Evolutionary conservation across 2,329 filamentous ascomycete species (phyloP), one percentile per base, ranked within the genome.

Genomic region (Trichoderma oligosporum): DNA sequence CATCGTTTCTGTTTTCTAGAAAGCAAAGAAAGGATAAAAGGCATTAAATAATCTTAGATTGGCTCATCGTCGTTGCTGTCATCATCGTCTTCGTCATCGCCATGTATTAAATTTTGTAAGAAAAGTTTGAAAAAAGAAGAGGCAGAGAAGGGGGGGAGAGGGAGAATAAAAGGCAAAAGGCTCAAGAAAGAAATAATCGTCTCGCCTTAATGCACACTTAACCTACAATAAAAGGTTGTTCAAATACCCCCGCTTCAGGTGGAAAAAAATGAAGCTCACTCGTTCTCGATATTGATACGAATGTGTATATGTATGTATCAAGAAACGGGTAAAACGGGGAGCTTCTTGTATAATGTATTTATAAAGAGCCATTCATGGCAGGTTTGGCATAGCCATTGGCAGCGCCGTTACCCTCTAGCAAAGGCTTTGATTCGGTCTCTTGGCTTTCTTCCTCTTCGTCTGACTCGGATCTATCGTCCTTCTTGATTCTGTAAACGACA

Each of bases 381-480:
- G 18, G 7, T 14, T 24, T 47, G 12, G 24, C 52, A 56, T 33
- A 1, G 14, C 24, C 42, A 22, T 12, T 44, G 18, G 44, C n/a
- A 24, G 12, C 5, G 11, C 18, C 27, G 18, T 47, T 33, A n/a
- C 7, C 33, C 16, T 33, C 14, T 25, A 56, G 6, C 25, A 36
- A 7, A n/a, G 51, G n/a, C 31, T 44, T 35, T 2, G 47, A 33
- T 22, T 33, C 48, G 18, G 48, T 24, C 29, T n/a, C 39, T 12
- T 29, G 22, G 16, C 18, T 41, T 18, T 39, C 52, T 29, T 56
- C 53, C 22, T 39, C 42, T 7, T 22, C 53, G n/a, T 29, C 36
- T 24, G 70, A 75, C 55, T 88, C 86, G 58, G 85, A 89, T 59
- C 88, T 79, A 60, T 90, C 88, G 66, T 91, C 88, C 51, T 84